Conservation (phyloP, 257 asterid species). For the Solanum sparsipilum region DNA sequence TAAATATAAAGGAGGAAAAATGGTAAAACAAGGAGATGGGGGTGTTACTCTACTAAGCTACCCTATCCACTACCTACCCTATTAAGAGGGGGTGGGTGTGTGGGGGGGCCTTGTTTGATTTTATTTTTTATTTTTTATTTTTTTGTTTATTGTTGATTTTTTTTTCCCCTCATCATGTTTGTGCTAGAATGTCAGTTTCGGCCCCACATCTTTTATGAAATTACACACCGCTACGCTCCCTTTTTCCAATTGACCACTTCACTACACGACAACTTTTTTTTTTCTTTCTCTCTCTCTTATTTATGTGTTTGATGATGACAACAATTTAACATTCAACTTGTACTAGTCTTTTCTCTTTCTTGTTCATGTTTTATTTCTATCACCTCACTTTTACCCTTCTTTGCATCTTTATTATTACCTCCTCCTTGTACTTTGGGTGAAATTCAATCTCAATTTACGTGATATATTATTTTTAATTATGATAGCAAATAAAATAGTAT, state of each 20-base stretch:
- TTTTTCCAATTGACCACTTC: background rate
- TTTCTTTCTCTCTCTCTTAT: background rate
- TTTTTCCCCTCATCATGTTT: constrained; percentile 3
- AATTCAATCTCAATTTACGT: background rate
- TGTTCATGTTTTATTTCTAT: background rate
- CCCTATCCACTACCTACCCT: constrained; percentile 55
- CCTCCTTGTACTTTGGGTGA: background rate
- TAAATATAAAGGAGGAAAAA: background rate
- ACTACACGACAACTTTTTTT: constrained; percentile 32
- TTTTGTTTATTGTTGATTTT: constrained; percentile 12
- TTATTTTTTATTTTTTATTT: background rate
- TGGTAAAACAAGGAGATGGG: background rate
- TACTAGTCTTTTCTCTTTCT: background rate
- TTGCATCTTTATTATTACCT: background rate
- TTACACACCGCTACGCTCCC: constrained; percentile 27
- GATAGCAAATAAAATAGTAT: accelerated
- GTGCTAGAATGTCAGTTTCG: constrained; percentile 20
- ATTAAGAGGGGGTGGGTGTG: background rate
- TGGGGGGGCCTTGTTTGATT: background rate
- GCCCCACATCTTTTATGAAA: constrained; percentile 14
- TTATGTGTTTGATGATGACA: constrained; percentile 9
- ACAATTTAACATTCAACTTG: constrained; percentile 16
- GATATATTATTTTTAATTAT: too few species aligned
- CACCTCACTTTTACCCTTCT: background rate
- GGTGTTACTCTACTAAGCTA: constrained; percentile 31